Base-by-base conservation (phyloP, 805 yeast species). In the Ogataea henricii region DNA sequence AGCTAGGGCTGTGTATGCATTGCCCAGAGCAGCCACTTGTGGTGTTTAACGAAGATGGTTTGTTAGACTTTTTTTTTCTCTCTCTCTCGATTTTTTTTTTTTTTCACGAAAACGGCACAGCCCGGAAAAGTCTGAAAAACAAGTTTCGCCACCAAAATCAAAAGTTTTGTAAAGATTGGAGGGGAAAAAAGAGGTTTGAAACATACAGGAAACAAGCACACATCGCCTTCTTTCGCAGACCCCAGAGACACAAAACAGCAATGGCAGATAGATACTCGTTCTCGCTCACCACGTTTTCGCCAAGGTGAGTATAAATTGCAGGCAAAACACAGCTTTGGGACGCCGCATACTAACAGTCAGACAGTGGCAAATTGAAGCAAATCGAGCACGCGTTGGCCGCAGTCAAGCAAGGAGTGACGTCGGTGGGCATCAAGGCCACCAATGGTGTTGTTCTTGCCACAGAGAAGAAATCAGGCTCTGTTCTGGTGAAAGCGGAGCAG, bases 191-290 rank as follows among this genome's bases (percentile, higher is more conserved):
- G 12, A 5, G 32, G 23, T 16, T 10, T 3, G 8, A 18, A 13
- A 7, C 23, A 17, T 12, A 6, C 40, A 37, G 27, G 12, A 34
- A 17, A 17, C 22, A 18, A 12, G n/a, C n/a, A n/a, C n/a, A n/a
- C n/a, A n/a, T n/a, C n/a, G n/a, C n/a, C n/a, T n/a, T n/a, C n/a
- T n/a, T n/a, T n/a, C 14, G 5, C 4, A 10, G 5, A 27, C 12
- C 22, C 21, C 4, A 9, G 6, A 10, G 39, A 35, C 39, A 35
- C 16, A 20, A 13, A 32, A 6, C 16, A 3, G 45, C 47, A 53
- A 94, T 94, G 98, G 96, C 99, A 51, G 99, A 94, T 70, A 83
- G 99, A 78, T 94, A 94, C 72, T 90, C 98, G 17, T 94, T 94
- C 67, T 94, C 99, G 20, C 79, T 94, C 53, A 94, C 99, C 21